These are phyloP conservation scores for Phanerochaete sordida DNA, from an alignment of 768 basidiomycete species.

Conservation along the genomic window DNA sequence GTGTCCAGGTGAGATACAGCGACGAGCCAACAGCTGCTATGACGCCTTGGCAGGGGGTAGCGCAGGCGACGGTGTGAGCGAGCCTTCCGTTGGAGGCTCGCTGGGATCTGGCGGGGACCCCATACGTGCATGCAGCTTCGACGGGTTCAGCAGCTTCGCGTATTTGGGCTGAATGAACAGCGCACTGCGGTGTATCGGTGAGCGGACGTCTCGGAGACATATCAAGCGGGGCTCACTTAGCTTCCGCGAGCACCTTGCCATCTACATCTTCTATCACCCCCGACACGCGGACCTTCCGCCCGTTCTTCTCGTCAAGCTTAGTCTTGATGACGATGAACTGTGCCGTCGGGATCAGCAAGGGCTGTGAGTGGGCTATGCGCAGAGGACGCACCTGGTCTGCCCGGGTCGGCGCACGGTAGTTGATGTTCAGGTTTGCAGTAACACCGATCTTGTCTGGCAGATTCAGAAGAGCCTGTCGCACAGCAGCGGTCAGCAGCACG, in stretches of 20 bases:
- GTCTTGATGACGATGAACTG: conserved; percentile 86
- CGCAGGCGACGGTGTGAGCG: conserved; percentile 20
- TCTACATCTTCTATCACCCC: conserved; percentile 76
- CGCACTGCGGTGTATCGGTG: conserved; percentile 41
- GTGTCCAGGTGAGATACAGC: background rate
- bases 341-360: background rate
- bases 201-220: background rate
- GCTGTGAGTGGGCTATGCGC: background rate
- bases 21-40: background rate
- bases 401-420: conserved; percentile 83
- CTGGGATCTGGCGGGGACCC: conserved; percentile 44
- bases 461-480: conserved; percentile 70
- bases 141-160: conserved; percentile 68
- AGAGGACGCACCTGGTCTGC: conserved; percentile 68
- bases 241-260: conserved; percentile 82
- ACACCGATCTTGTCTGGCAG: conserved; percentile 90
- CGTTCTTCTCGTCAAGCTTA: conserved; percentile 59
- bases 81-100: conserved; percentile 18
- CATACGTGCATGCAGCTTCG: conserved; percentile 57
- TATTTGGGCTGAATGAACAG: conserved; percentile 90
- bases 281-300: conserved; percentile 71
- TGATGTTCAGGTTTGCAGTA: conserved; percentile 79
- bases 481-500: background rate
- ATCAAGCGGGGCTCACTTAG: conserved; percentile 51
- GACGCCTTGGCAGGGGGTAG: conserved; percentile 12